A percentile compares a stretch with the other conserved stretches of the same genome.
These are phyloP conservation scores for Pichia sp. DNA, from an alignment of 1,139 yeast species.

Conservation along the genomic window DNA sequence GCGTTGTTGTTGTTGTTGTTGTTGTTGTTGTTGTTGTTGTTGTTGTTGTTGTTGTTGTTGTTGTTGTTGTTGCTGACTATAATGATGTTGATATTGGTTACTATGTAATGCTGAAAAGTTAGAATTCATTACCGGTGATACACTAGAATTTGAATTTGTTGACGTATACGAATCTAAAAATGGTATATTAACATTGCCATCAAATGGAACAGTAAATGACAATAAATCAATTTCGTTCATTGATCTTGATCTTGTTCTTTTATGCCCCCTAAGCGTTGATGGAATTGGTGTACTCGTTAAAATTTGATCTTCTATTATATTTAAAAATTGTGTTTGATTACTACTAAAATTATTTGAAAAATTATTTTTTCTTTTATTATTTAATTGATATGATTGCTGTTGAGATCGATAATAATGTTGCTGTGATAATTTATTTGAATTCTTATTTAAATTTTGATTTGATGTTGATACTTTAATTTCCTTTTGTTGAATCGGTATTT, in stretches of 20 bases:
- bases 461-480: slow-evolving; percentile 1
- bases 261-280: slow-evolving; percentile 23
- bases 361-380: too few species aligned
- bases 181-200: slow-evolving; percentile 2
- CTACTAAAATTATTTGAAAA: too few species aligned
- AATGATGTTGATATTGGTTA: too few species aligned
- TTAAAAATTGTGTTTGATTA: too few species aligned
- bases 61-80: too few species aligned
- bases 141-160: slow-evolving; percentile 7
- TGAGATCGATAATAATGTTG: too few species aligned
- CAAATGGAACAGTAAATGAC: slow-evolving; percentile 1
- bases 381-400: too few species aligned
- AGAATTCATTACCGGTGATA: not conserved
- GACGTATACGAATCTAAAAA: slow-evolving; percentile 7
- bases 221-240: slow-evolving; percentile 25
- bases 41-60: too few species aligned
- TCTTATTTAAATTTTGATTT: too few species aligned
- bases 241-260: slow-evolving; percentile 31
- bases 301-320: too few species aligned
- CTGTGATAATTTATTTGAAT: too few species aligned
- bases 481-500: not conserved
- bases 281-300: slow-evolving; percentile 1
- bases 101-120: too few species aligned
- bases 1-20: not conserved
- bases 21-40: not conserved